Percentiles rank a stretch among this genome's conserved stretches.
phyloP scores from a whole-genome alignment of 2,329 filamentous ascomycete species.

The Juglanconis oblonga region DNA sequence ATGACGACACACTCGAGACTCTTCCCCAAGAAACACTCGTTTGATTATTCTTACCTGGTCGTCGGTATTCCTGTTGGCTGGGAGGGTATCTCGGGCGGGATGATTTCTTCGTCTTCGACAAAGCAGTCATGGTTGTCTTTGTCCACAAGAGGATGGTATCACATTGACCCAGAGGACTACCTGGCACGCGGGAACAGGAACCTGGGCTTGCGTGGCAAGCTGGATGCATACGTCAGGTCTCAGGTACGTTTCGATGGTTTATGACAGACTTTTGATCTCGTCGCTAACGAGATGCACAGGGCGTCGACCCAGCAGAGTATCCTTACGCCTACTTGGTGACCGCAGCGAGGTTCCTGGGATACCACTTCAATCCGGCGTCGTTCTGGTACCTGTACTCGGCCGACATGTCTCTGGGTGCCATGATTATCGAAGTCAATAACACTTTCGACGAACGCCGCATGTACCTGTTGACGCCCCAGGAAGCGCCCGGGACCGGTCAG shows the following conservation, averaged over 20 bases:
- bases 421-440: conserved; percentile 74
- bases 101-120: conserved; percentile 47
- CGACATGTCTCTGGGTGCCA: conserved; percentile 54
- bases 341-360: conserved; percentile 65
- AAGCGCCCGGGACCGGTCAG: conserved; percentile 15
- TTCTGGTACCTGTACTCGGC: conserved; percentile 75
- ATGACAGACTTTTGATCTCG: conserved; percentile 2
- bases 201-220: conserved; percentile 59
- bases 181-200: conserved; percentile 51
- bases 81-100: conserved; percentile 49
- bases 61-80: conserved; percentile 67
- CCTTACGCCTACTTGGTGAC: conserved; percentile 70
- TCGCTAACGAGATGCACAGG: conserved; percentile 35
- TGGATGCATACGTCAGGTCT: conserved; percentile 55
- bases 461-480: conserved; percentile 54
- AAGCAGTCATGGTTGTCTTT: conserved; percentile 16
- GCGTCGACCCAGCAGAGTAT: conserved; percentile 57
- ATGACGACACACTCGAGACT: conserved; percentile 62
- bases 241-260: conserved; percentile 42
- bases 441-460: conserved; percentile 70
- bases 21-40: conserved; percentile 66
- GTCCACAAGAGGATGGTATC: conserved; percentile 47
- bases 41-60: conserved; percentile 68
- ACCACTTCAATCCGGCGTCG: conserved; percentile 72
- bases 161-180: conserved; percentile 59